A percentile compares a stretch with the other conserved stretches of the same genome.
phyloP scores from a whole-genome alignment of 2,329 filamentous ascomycete genomes.

The Pseudocercospora macadamiae region DNA sequence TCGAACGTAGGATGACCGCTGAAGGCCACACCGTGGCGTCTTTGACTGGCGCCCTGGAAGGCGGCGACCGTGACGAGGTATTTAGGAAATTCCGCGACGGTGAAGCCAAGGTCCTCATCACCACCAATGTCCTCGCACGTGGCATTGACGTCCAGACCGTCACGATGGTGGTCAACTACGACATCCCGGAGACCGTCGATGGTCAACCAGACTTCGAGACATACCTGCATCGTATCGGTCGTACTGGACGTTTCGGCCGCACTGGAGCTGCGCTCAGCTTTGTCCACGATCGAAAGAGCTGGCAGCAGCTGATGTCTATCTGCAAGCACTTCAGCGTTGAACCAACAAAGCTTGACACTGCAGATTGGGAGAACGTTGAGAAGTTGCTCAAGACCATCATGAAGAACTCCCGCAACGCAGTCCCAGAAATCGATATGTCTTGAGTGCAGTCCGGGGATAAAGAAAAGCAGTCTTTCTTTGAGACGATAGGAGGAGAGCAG shows the following conservation, averaged over 20 bases:
- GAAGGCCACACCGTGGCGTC: constrained; percentile 93
- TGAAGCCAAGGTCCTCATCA: constrained; percentile 92
- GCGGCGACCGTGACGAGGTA: constrained; percentile 76
- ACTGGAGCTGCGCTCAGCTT: constrained; percentile 96
- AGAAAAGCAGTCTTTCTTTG: not conserved
- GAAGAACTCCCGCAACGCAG: constrained; percentile 54
- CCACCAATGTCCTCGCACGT: constrained; percentile 93
- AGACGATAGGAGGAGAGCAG: not conserved
- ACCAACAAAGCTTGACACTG: constrained; percentile 77
- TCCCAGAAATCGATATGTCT: constrained; percentile 23
- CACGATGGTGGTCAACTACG: constrained; percentile 98
- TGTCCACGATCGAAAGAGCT: constrained; percentile 83
- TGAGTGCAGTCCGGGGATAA: not conserved
- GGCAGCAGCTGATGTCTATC: constrained; percentile 77
- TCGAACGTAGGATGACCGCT: constrained; percentile 79
- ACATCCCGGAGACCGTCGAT: constrained; percentile 59
- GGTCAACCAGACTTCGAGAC: constrained; percentile 85
- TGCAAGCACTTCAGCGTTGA: constrained; percentile 78
- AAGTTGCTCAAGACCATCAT: constrained; percentile 78
- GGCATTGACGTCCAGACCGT: constrained; percentile 92
- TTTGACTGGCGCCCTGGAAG: constrained; percentile 86
- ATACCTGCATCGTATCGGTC: constrained; percentile 95
- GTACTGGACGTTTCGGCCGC: constrained; percentile 93
- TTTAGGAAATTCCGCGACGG: constrained; percentile 86
- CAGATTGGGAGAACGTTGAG: constrained; percentile 91